These are phyloP conservation scores for Aspergillus sclerotiicarbonarius DNA, from an alignment of 495 filamentous ascomycete species.

Conservation along the genomic window DNA sequence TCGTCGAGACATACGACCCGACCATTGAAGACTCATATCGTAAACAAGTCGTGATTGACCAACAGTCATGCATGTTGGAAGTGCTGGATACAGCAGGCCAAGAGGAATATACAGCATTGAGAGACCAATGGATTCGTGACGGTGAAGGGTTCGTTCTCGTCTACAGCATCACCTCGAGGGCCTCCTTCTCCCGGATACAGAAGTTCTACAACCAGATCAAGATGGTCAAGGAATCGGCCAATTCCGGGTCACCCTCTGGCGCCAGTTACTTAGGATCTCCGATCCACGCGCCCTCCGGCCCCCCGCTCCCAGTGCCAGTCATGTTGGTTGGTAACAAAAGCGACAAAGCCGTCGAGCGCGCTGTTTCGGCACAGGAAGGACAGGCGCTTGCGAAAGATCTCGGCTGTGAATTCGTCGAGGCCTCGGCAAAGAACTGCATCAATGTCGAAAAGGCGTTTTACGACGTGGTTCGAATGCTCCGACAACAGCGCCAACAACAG, in stretches of 20 bases:
- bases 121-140: slow-evolving; percentile 98
- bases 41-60: slow-evolving; percentile 97
- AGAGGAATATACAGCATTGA: slow-evolving; percentile 95
- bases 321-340: slow-evolving; percentile 99
- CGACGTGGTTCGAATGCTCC: slow-evolving; percentile 88
- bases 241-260: slow-evolving; percentile 62
- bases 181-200: slow-evolving; percentile 91
- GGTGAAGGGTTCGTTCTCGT: slow-evolving; percentile 97
- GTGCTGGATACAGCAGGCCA: slow-evolving; percentile 98
- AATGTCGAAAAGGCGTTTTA: slow-evolving; percentile 99
- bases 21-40: slow-evolving; percentile 97
- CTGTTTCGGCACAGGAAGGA: slow-evolving; percentile 95
- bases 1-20: slow-evolving; percentile 89
- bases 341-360: slow-evolving; percentile 90
- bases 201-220: slow-evolving; percentile 96
- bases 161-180: slow-evolving; percentile 95
- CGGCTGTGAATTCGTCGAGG: slow-evolving; percentile 96
- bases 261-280: slow-evolving; percentile 63
- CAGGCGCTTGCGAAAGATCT: slow-evolving; percentile 87
- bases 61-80: slow-evolving; percentile 96
- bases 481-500: slow-evolving; percentile 69
- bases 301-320: slow-evolving; percentile 74
- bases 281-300: slow-evolving; percentile 59
- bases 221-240: slow-evolving; percentile 91
- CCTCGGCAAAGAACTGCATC: slow-evolving; percentile 98